Evolutionary conservation across 2,329 filamentous ascomycete species (phyloP).

Genomic region (Botrytis tulipae): DNA sequence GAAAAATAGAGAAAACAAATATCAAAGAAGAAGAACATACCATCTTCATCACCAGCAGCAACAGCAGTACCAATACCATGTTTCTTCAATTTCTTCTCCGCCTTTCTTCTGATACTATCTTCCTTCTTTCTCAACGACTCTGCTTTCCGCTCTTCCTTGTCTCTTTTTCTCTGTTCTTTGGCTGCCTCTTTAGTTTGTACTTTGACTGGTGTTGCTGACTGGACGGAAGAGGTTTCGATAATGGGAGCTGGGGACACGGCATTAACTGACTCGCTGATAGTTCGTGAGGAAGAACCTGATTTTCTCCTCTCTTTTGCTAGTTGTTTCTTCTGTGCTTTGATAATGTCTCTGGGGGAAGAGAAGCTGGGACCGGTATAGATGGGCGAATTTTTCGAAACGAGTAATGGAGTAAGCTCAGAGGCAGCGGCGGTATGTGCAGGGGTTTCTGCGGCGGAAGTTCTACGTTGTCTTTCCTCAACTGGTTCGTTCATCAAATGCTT

Average conservation of each 20-base stretch:
- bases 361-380: not conserved
- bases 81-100: slow-evolving; percentile 4
- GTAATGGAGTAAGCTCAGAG: slow-evolving; percentile 6
- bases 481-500: not conserved
- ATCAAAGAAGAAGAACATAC: not conserved
- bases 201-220: slow-evolving; percentile 4
- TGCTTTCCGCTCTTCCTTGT: slow-evolving; percentile 30
- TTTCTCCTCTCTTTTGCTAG: not conserved
- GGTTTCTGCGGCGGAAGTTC: not conserved
- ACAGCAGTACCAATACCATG: not conserved
- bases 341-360: not conserved
- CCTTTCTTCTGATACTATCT: not conserved
- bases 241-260: not conserved
- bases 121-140: slow-evolving; percentile 20
- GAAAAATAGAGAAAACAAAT: not conserved
- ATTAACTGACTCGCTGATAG: not conserved
- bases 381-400: not conserved
- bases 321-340: not conserved
- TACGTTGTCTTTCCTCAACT: not conserved
- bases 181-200: slow-evolving; percentile 23
- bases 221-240: not conserved
- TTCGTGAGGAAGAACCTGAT: not conserved
- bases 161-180: slow-evolving; percentile 29
- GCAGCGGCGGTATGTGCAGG: not conserved
- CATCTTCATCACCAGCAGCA: not conserved